These are phyloP conservation scores for Mortierella sp. DNA, from an alignment of 371 early-diverging fungal species.

Conservation along the genomic window DNA sequence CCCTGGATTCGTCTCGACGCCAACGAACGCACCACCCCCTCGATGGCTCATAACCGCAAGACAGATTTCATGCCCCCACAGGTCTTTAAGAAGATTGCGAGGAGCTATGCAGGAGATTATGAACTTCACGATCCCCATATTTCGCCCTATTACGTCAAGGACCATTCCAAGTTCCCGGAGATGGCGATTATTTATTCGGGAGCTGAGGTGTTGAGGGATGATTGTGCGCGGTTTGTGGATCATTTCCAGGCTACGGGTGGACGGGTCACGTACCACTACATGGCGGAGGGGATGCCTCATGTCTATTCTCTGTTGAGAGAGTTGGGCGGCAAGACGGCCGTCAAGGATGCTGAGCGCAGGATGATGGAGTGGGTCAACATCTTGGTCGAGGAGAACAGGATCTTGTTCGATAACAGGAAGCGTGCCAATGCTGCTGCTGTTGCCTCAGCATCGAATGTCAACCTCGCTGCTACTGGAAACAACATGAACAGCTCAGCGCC, in stretches of 20 bases:
- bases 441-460: not conserved
- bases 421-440: conserved; percentile 32
- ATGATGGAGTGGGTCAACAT: conserved; percentile 58
- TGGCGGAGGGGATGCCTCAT: conserved; percentile 56
- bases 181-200: conserved; percentile 48
- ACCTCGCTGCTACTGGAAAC: not conserved
- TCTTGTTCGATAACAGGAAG: conserved; percentile 45
- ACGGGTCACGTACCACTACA: conserved; percentile 50
- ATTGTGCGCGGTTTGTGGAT: conserved; percentile 52
- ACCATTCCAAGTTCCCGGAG: conserved; percentile 54
- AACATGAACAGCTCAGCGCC: conserved; percentile 1
- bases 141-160: conserved; percentile 56
- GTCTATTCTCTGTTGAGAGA: conserved; percentile 44
- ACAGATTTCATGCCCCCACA: conserved; percentile 57
- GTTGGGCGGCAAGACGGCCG: conserved; percentile 45
- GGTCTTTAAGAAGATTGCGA: conserved; percentile 54
- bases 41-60: conserved; percentile 54
- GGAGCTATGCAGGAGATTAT: conserved; percentile 39
- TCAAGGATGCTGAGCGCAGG: conserved; percentile 57
- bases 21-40: conserved; percentile 36
- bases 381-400: conserved; percentile 53
- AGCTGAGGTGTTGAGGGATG: conserved; percentile 44
- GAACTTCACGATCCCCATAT: conserved; percentile 46
- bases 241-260: conserved; percentile 51
- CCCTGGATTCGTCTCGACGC: conserved; percentile 57